Base-by-base conservation (phyloP, 805 yeast genomes). In the Zygoascus biomembranicola region DNA sequence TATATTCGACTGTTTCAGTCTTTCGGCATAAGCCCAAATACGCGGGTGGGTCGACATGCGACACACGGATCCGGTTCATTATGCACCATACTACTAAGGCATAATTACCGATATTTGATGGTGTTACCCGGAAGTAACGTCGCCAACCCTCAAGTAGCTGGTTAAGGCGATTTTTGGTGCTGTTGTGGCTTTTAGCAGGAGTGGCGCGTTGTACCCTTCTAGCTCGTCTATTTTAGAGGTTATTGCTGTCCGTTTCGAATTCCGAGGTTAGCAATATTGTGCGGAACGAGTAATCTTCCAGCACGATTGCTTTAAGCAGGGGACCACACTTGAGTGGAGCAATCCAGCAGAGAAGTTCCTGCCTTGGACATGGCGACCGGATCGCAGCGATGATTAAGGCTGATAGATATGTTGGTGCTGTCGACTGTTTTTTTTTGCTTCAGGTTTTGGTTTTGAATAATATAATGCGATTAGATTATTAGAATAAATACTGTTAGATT, bases 321-420 rank as follows among this genome's bases (percentile, higher is more conserved):
- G 52, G 63, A 47, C 49, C 45, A 61, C 39, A 19, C 64, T 62
- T 59, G 59, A 62, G 65, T 59, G 65, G 62, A 62, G 65, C 61
- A 62, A 62, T 62, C 62, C 65, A 62, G 65, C 65, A 62, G 64
- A 62, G 64, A 51, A 47, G 44, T 52, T 52, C 52, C 50, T 56
- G 61, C 63, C 63, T 56, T 54, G 58, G 56, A 61, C 58, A 56
- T 62, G 65, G 65, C 63, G 63, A 56, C 49, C 61, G 63, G 63
- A 59, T 55, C 19, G 58, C 60, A 57, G 60, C 43, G 19, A 49
- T 46, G 47, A 53, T 54, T 52, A 37, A 43, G 59, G 20, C 42
- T 18, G 37, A 19, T 20, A n/a, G 51, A 32, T 41, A 20, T 8
- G 44, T 37, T 49, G 52, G 13, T 49, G 35, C 57, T 51, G 53